These are phyloP conservation scores for Trichophyton schoenleinii DNA, from an alignment of 2,329 filamentous ascomycete species.

Conservation along the genomic window DNA sequence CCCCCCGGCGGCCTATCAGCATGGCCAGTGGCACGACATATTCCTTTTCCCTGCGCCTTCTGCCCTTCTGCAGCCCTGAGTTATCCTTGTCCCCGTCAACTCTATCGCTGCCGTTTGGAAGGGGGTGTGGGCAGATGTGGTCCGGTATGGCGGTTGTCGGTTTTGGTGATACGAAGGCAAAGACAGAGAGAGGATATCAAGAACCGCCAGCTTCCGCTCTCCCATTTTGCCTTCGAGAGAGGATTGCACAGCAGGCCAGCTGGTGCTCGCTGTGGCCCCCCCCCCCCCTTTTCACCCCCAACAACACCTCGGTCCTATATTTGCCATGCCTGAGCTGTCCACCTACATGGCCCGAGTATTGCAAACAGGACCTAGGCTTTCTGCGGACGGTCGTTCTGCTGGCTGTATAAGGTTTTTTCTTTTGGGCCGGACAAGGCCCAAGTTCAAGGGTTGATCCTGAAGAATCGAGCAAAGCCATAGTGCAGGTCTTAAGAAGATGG, in stretches of 20 bases:
- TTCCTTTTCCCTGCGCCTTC: not conserved
- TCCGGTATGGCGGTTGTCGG: not conserved
- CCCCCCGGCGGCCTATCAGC: not conserved
- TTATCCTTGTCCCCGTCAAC: not conserved
- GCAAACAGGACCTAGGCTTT: too few species aligned
- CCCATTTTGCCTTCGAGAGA: too few species aligned
- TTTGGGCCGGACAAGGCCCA: not conserved
- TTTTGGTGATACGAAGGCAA: not conserved
- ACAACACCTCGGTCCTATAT: too few species aligned
- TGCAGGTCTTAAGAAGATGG: not conserved
- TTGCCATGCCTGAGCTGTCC: too few species aligned
- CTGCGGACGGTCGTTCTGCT: not conserved
- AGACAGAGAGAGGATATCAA: not conserved
- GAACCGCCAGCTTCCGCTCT: too few species aligned
- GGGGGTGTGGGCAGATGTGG: not conserved
- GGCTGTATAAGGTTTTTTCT: not conserved
- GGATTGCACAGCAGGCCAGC: too few species aligned
- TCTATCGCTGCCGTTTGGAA: not conserved
- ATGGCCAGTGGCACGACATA: not conserved
- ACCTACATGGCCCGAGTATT: too few species aligned
- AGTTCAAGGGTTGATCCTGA: not conserved
- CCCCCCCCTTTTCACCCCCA: too few species aligned
- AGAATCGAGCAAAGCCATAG: not conserved
- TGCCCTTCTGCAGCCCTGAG: too few species aligned
- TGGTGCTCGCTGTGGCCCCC: too few species aligned